Base-by-base conservation (phyloP, 73 alveolate genomes). In the Paramecium octaurelia region DNA sequence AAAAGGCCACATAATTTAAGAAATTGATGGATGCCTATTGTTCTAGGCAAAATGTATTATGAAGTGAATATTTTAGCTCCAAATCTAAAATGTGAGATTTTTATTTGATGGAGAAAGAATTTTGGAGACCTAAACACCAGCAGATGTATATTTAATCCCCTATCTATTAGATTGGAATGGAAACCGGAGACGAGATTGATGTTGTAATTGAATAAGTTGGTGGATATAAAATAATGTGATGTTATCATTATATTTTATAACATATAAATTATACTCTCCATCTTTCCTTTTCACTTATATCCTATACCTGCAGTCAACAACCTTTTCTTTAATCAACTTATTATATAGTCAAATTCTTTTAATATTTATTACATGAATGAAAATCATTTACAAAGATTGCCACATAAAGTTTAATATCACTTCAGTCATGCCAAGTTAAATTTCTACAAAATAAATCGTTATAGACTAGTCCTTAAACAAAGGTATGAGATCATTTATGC, bases 101-200 rank as follows among this genome's bases (percentile, higher is more conserved):
- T 34, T 64, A 14, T 64, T 64, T 64, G 84, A 64, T 64, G 84
- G 84, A 64, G 84, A 64, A 34, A 27, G 84, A 11, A 64, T 64
- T 31, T 34, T 64, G 14, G 84, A 64, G 14, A 64, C 84, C 16
- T 27, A 64, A 64, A 64, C 84, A 20, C 84, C 84, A 1, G 42
- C 84, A 31, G 84, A 64, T 64, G 84, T 64, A 64, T 6, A 31
- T 6, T 64, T 6, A 16, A 27, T 27, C 8, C 18, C 12, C 2
- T 34, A 64, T 27, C 34, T 54, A 54, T 54, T 54, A 64, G 84
- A 64, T 64, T 34, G 84, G 84, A 12, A 64, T 64, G 84, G 84
- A 64, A 34, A 64, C 84, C 31, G 84, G 84, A 31, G 84, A 64
- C 31, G 84, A 64, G 84, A 64, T 64, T 64, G 84, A 64, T 64